phyloP scores from a whole-genome alignment of 2,329 filamentous ascomycete genomes.

The Fusarium guadeloupense region DNA sequence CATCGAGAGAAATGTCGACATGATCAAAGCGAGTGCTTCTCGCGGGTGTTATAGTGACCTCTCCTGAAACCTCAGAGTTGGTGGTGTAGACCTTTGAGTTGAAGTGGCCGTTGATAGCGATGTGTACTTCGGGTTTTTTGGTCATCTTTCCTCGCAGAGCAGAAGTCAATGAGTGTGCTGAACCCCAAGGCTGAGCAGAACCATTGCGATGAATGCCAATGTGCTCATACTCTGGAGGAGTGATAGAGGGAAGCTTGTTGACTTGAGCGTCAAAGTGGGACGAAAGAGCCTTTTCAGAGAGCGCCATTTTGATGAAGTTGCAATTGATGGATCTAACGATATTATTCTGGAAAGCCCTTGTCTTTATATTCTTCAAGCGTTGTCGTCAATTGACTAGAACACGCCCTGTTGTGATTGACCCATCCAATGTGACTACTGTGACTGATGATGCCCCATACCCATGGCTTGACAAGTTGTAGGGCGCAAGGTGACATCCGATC shows the following conservation, averaged over 20 bases:
- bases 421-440: no score
- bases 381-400: not conserved
- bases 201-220: conserved; percentile 22
- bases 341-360: not conserved
- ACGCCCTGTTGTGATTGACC: conserved; percentile 34
- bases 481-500: conserved; percentile 28
- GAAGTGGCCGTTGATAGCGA: conserved; percentile 37
- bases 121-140: conserved; percentile 16
- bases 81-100: conserved; percentile 40
- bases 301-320: conserved; percentile 10
- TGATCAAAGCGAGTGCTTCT: conserved; percentile 26
- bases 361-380: conserved; percentile 4
- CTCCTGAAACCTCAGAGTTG: conserved; percentile 37
- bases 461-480: conserved; percentile 34
- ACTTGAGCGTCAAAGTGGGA: conserved; percentile 20
- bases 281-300: conserved; percentile 10
- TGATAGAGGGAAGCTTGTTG: conserved; percentile 10
- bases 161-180: conserved; percentile 11
- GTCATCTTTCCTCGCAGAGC: conserved; percentile 11
- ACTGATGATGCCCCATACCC: conserved; percentile 24
- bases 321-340: not conserved
- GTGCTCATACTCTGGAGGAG: conserved; percentile 31
- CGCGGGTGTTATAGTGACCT: conserved; percentile 22
- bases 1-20: conserved; percentile 32
- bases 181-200: conserved; percentile 19